Evolutionary conservation across 441 rosid species (phyloP), one percentile per base, ranked within the genome.

Genomic region (Daphne laureola): DNA sequence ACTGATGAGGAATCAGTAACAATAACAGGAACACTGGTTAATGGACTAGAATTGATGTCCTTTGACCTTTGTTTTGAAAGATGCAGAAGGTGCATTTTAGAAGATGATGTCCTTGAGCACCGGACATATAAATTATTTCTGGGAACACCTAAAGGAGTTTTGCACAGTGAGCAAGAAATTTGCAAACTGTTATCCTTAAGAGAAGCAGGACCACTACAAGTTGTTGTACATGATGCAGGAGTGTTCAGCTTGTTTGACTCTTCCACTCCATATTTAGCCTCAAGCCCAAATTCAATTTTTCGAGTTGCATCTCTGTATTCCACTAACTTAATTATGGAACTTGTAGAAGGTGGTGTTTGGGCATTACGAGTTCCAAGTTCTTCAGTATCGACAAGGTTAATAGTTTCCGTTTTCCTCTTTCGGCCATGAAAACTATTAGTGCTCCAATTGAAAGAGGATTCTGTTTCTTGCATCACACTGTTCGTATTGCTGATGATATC

Each of bases 91-190:
- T 84, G 73, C 55, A 64, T 74, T 73, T 92, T 92, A 61, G 92
- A 74, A 9, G 82, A 77, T 14, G 69, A 73, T 69, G 82, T 74
- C 66, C 78, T 42, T 13, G 76, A 67, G 74, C 92, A 80, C 44
- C 55, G 58, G 57, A 84, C 64, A 61, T 67, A 74, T 41, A 75
- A 69, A 50, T 81, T 62, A 57, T 77, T 89, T 64, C 83, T 82
- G 3, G 86, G 90, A 58, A 67, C 78, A 52, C 94, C 88, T 70
- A 89, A 59, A 45, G 82, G 66, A 56, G 78, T 84, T 67, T 66
- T 72, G 78, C 98, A 92, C 40, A 74, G 71, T 48, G 74, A 72
- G 68, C 98, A 92, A 53, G 76, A 79, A 54, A 92, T 70, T 40
- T 43, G 73, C 43, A 83, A 42, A 60, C 57, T 83, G 67, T 76